Evolutionary conservation across 2,329 filamentous ascomycete genomes (phyloP).

Genomic region (Aspergillus sp.): DNA sequence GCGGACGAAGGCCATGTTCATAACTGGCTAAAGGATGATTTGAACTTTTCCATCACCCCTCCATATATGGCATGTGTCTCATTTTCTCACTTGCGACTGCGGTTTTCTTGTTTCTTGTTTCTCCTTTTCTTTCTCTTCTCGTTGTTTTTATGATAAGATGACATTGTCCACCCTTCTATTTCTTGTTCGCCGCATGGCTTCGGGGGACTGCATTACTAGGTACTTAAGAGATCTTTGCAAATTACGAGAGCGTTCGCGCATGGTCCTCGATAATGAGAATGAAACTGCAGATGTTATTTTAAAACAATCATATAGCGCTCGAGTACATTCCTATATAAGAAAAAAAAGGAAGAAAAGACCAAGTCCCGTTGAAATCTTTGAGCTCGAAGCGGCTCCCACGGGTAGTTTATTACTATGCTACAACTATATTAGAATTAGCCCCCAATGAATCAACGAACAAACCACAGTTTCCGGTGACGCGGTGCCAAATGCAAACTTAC

Average conservation of each 20-base stretch:
- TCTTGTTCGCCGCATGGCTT: constrained; percentile 2
- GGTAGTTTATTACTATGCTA: constrained; percentile 6
- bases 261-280: constrained; percentile 3
- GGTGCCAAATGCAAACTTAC: not conserved
- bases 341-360: not conserved
- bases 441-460: not conserved
- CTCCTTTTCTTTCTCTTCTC: constrained; percentile 14
- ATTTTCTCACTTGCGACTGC: not conserved
- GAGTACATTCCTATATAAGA: constrained; percentile 3
- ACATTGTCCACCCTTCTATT: constrained; percentile 14
- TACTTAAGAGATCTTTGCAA: constrained; percentile 3
- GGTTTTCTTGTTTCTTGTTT: constrained; percentile 1
- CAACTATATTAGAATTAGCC: constrained; percentile 2
- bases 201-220: constrained; percentile 7
- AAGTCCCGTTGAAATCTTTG: not conserved
- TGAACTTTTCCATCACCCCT: not conserved
- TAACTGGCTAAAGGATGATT: constrained; percentile 6
- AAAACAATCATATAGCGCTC: constrained; percentile 7
- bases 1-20: constrained; percentile 22
- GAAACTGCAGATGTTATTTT: constrained; percentile 4
- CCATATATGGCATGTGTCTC: not conserved
- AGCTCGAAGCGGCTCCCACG: not conserved
- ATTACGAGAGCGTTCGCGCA: not conserved
- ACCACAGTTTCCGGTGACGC: not conserved
- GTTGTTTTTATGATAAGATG: constrained; percentile 30